These are phyloP conservation scores for Lentinula guzmanii DNA, from an alignment of 768 basidiomycete species.

Conservation along the genomic window DNA sequence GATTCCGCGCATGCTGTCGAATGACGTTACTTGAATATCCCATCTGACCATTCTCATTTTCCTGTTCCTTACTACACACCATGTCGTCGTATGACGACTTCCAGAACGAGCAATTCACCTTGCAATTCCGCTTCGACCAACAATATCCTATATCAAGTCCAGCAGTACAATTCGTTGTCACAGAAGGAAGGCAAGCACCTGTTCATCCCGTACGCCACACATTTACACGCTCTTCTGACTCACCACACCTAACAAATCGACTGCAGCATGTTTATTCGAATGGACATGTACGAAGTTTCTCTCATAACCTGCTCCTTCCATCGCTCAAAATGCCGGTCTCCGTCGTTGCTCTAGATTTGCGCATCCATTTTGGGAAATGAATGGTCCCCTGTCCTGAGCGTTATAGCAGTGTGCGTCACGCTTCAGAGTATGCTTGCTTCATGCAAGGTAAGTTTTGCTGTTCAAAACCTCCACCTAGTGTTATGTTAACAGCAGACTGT, in stretches of 20 bases:
- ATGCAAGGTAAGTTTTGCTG: slow-evolving; percentile 57
- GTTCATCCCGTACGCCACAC: slow-evolving; percentile 63
- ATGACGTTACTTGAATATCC: no score
- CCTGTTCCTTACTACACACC: neutral
- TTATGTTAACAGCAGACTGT: neutral
- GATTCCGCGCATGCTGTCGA: neutral
- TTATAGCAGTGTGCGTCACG: slow-evolving; percentile 76
- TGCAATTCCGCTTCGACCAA: slow-evolving; percentile 77
- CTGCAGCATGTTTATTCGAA: slow-evolving; percentile 81
- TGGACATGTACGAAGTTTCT: slow-evolving; percentile 55
- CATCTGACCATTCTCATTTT: neutral
- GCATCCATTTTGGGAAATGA: slow-evolving; percentile 82
- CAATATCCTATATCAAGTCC: slow-evolving; percentile 86
- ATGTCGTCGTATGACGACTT: neutral
- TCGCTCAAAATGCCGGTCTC: neutral
- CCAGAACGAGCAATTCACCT: slow-evolving; percentile 70
- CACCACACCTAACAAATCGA: neutral
- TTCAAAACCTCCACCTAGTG: neutral
- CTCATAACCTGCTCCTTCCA: slow-evolving; percentile 10
- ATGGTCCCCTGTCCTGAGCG: slow-evolving; percentile 81
- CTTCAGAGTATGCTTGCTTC: slow-evolving; percentile 91
- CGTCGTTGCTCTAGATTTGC: slow-evolving; percentile 57
- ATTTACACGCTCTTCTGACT: neutral
- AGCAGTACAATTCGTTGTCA: slow-evolving; percentile 79
- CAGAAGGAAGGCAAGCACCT: slow-evolving; percentile 59